These are phyloP conservation scores for Epichloe typhina DNA, from an alignment of 2,329 filamentous ascomycete species.

Conservation along the genomic window DNA sequence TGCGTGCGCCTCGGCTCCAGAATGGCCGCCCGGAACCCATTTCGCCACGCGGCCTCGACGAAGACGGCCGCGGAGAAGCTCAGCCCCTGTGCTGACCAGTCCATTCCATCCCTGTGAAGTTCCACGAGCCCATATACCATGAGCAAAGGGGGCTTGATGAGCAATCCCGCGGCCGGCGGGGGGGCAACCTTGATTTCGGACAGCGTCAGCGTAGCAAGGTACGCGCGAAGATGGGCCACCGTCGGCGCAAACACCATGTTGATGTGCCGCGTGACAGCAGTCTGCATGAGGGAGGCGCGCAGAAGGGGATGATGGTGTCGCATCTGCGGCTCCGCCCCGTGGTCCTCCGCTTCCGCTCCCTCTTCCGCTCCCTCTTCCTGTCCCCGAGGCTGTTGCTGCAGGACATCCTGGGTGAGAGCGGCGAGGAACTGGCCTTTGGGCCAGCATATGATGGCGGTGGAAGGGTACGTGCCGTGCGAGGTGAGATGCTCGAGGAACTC, in stretches of 20 bases:
- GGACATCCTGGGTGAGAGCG: slow-evolving; percentile 38
- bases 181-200: slow-evolving; percentile 23
- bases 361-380: background rate
- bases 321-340: background rate
- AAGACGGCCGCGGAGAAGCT: slow-evolving; percentile 47
- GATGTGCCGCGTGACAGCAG: slow-evolving; percentile 56
- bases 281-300: slow-evolving; percentile 51
- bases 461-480: slow-evolving; percentile 38
- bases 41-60: slow-evolving; percentile 44
- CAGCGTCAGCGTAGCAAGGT: slow-evolving; percentile 45
- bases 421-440: slow-evolving; percentile 50
- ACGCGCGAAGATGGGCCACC: slow-evolving; percentile 64
- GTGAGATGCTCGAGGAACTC: slow-evolving; percentile 56
- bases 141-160: slow-evolving; percentile 28
- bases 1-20: slow-evolving; percentile 28
- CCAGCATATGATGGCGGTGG: slow-evolving; percentile 59
- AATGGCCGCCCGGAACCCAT: slow-evolving; percentile 30
- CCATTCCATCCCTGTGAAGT: slow-evolving; percentile 53
- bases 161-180: slow-evolving; percentile 17
- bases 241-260: slow-evolving; percentile 61
- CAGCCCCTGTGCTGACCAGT: slow-evolving; percentile 65
- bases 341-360: background rate
- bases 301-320: slow-evolving; percentile 28
- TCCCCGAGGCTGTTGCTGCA: slow-evolving; percentile 11
- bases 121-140: slow-evolving; percentile 53